Conservation (phyloP, 140 eudicot species). For the Stevia rebaudiana region DNA sequence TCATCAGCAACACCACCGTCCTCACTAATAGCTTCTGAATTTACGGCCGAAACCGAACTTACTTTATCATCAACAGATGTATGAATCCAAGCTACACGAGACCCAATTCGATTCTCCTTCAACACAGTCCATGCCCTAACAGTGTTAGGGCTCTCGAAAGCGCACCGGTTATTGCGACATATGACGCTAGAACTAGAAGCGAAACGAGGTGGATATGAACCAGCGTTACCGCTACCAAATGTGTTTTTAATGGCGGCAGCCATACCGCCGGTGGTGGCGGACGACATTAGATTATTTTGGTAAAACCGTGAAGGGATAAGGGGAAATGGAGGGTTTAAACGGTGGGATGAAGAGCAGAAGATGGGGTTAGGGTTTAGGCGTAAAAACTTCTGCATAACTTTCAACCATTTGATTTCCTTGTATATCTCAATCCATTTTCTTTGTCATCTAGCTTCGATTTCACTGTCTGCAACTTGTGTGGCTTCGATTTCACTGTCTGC, state of each 20-base stretch:
- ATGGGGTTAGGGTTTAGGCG: slow-evolving; percentile 37
- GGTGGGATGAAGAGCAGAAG: slow-evolving; percentile 22
- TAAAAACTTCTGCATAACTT: slow-evolving; percentile 50
- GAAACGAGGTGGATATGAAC: slow-evolving; percentile 8
- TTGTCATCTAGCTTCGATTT: slow-evolving; percentile 20
- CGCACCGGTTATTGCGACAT: slow-evolving; percentile 42
- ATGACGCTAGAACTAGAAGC: not conserved
- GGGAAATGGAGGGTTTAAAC: slow-evolving; percentile 7
- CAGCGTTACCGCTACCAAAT: not conserved
- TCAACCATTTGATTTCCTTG: slow-evolving; percentile 33
- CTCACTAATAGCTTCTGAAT: slow-evolving; percentile 4
- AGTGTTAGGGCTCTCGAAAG: slow-evolving; percentile 7
- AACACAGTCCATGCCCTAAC: slow-evolving; percentile 56
- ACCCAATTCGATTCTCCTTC: slow-evolving; percentile 35
- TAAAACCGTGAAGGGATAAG: slow-evolving; percentile 35
- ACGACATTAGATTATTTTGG: slow-evolving; percentile 7
- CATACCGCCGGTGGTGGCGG: slow-evolving; percentile 29
- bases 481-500: not conserved
- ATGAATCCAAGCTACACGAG: slow-evolving; percentile 41
- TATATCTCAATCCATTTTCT: slow-evolving; percentile 3
- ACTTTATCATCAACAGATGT: slow-evolving; percentile 27
- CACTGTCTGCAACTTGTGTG: slow-evolving; percentile 16
- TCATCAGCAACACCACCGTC: slow-evolving; percentile 24
- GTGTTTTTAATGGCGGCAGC: slow-evolving; percentile 28
- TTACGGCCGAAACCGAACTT: slow-evolving; percentile 10